Base-by-base conservation (phyloP, 106 monocot genomes). In the Acanthochlamys bracteata region DNA sequence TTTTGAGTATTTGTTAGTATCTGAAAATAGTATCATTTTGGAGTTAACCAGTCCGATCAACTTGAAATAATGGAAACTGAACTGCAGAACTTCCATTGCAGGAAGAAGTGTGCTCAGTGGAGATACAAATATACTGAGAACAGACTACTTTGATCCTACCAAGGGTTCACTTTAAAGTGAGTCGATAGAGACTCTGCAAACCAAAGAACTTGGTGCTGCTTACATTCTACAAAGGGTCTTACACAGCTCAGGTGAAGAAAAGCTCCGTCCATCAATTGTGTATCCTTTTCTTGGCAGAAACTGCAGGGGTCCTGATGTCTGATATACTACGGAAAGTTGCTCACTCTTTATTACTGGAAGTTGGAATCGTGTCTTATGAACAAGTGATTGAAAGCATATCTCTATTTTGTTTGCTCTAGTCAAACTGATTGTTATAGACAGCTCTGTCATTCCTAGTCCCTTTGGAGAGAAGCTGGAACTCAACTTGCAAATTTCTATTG, bases 301-400 rank as follows among this genome's bases (percentile, higher is more conserved):
- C 23, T 92, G 86, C 74, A 80, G 91, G 41, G 74, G 65, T 26
- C 55, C 91, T 25, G 76, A 76, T 59, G n/a, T n/a, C n/a, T n/a
- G n/a, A n/a, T n/a, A 70, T 69, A 62, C 57, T 72, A 14, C 57
- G 76, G 41, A 86, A 79, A 55, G 79, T 79, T 1, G 86, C 91
- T n/a, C 79, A 86, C 58, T 76, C 84, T 51, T 67, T 78, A 6
- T 20, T 92, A 47, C 80, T 92, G 3, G 84, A 92, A 68, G 83
- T 92, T 39, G 86, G 86, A 20, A 92, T 86, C 83, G 61, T 84
- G 20, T 86, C 74, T 71, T 77, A 76, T 65, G 81, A 86, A 12
- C 86, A 58, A n/a, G n/a, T n/a, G n/a, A n/a, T n/a, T n/a, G n/a
- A n/a, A n/a, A n/a, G n/a, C n/a, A n/a, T n/a, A n/a, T n/a, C n/a